Base-by-base conservation (phyloP, 768 basidiomycete genomes). In the Psilocybe cubensis region DNA sequence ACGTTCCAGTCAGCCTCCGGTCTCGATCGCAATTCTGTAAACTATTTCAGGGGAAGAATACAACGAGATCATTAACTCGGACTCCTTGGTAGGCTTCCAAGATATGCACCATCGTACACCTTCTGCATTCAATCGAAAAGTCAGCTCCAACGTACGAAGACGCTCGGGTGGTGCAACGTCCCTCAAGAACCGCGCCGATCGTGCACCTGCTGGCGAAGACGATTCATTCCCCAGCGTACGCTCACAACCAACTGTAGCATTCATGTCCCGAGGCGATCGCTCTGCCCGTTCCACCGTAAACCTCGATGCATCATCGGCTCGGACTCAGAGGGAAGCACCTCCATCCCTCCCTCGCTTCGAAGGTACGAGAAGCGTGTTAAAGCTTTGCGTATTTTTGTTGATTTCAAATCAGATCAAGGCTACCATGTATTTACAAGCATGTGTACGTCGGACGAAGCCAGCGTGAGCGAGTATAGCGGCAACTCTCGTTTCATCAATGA, bases 111-210 rank as follows among this genome's bases (percentile, higher is more conserved):
- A 50, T 27, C 58, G 56, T 23, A 48, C 50, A 7, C 44, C 61
- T 20, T 58, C 61, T 14, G 43, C 58, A 23, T 35, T 52, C 43
- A 40, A 47, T 21, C 42, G 48, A 25, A 52, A 44, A 38, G 28
- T 41, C 21, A 28, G 42, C 5, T 59, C 63, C 38, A 48, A 35
- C 29, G 57, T 64, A 49, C 58, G 63, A 46, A 38, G 63, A 43
- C 61, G 63, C n/a, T 62, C 63, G 14, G 59, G 56, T 29, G 63
- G 63, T n/a, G 48, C 60, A 12, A 52, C 58, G 27, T 12, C 54
- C 21, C 47, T 42, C 40, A 60, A 18, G 40, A 46, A 49, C 24
- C 48, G 41, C 46, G 54, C 38, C n/a, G 40, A 57, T 20, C 47
- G 56, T 25, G 21, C 42, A 29, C 43, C 50, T 52, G 25, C 42